Evolutionary conservation across 306 rosid species (phyloP), one percentile per base, ranked within the genome.

Genomic region (Sicyos baderoa): DNA sequence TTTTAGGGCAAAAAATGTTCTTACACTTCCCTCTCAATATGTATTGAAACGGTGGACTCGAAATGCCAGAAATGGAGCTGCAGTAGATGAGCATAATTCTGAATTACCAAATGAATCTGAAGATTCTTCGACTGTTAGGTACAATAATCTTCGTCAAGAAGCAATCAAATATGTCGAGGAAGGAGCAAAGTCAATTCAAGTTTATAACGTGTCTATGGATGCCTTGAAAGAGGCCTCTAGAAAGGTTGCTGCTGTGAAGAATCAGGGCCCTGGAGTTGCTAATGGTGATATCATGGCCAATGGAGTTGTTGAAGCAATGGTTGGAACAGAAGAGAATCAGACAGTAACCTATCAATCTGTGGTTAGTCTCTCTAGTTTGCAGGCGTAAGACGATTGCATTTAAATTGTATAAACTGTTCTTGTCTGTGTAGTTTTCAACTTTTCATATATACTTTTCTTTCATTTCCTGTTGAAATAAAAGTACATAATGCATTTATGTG

Each of bases 1-100:
- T 70, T 89, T 91, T 78, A 83, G 88, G 67, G 88, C 94, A 40
- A 87, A 89, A 74, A 91, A 87, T 75, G 88, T 91, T 78, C 94
- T 88, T 59, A 87, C 84, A 54, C 91, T 91, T 84, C 97, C 97
- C 51, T 77, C 97, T 50, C 85, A 84, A 14, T 91, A 87, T 75
- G 81, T 89, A 63, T 77, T 91, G 82, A 85, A 85, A 71, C 93
- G 96, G 50, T 91, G 96, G 97, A 92, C 97, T 42, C 84, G 87
- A 75, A 80, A 82, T 80, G 96, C 95, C 2, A 89, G 85, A 77
- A 71, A 72, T 75, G 97, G 96, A 71, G 72, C 78, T 29, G 72
- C 75, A 76, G 54, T 81, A 68, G 86, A 80, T 78, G 90, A 77
- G 66, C 84, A 21, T 56, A 67, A 80, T 59, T 70, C 89, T 68